Conservation (phyloP, 345 rosid genomes). For the Carallia pectinifolia region DNA sequence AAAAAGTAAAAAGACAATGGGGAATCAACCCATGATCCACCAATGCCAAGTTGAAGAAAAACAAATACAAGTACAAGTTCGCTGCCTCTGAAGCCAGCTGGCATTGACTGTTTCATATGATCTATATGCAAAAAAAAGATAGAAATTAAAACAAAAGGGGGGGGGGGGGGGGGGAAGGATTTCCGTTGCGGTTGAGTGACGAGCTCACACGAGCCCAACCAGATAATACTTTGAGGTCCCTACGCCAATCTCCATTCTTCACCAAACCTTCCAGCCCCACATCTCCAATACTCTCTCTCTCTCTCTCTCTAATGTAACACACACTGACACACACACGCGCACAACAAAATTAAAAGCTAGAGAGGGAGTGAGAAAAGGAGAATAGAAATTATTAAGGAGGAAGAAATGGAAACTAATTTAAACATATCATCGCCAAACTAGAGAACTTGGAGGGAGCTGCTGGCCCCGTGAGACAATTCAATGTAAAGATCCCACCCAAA, state of each 20-base stretch:
- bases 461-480: too few relatives aligned
- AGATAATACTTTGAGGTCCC: slow-evolving; percentile 54
- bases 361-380: neutral
- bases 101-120: too few relatives aligned
- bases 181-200: slow-evolving; percentile 22
- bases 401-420: neutral
- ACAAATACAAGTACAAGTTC: too few relatives aligned
- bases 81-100: too few relatives aligned
- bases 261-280: neutral
- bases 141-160: too few relatives aligned
- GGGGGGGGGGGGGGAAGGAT: too few relatives aligned
- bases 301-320: neutral
- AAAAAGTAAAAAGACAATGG: too few relatives aligned
- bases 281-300: slow-evolving; percentile 11
- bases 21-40: neutral
- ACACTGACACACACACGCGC: too few relatives aligned
- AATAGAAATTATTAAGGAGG: neutral
- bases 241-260: slow-evolving; percentile 5
- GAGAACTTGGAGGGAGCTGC: slow-evolving; percentile 38
- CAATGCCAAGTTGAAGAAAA: too few relatives aligned
- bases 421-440: slow-evolving; percentile 12
- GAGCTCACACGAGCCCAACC: slow-evolving; percentile 60
- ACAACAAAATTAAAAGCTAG: too few relatives aligned
- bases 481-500: slow-evolving; percentile 4
- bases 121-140: too few relatives aligned